Base-by-base conservation (phyloP, 2,329 filamentous ascomycete species). In the Penicillium sp. region DNA sequence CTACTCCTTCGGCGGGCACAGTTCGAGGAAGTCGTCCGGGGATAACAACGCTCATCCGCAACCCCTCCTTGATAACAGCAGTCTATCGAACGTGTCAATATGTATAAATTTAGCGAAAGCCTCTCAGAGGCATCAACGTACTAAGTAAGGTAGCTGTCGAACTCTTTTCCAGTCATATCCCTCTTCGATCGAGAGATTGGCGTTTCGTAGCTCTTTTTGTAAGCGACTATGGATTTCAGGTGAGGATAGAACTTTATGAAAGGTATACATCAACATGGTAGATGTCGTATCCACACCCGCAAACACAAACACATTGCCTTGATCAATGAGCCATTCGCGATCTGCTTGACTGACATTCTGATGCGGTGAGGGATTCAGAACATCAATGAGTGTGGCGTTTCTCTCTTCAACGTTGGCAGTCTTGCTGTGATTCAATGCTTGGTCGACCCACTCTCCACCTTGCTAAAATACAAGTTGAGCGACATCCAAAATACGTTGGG, bases 61-160 rank as follows among this genome's bases (percentile, higher is more conserved):
- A 20, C 6, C 40, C 33, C 21, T 50, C 48, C 23, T 50, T 50
- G 23, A 50, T 39, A 2, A 50, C 41, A 5, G 48, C 48, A 21
- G 23, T 45, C 48, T 50, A 12, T 27, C 10, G n/a, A 26, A 24
- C 13, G 18, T 33, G 33, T 49, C 18, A 47, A 33, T 37, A n/a
- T 7, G 10, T 26, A n/a, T 26, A 24, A n/a, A 20, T 10, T 3
- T 40, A 8, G 3, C 18, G 4, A 13, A 7, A 5, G 8, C 23
- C 3, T 24, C 12, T 37, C 15, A 8, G 26, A 12, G 13, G 37
- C 7, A 42, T 42, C 6, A 13, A 27, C 46, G 4, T 24, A 43
- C 46, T 20, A 49, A 10, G 23, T 49, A 49, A 7, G 46, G 46
- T 13, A 49, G 21, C 8, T 41, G 21, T 30, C 32, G 46, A 10